Evolutionary conservation across 352 stramenopile species (phyloP), one percentile per base, ranked within the genome.

Genomic region (Phytophthora tubulina): DNA sequence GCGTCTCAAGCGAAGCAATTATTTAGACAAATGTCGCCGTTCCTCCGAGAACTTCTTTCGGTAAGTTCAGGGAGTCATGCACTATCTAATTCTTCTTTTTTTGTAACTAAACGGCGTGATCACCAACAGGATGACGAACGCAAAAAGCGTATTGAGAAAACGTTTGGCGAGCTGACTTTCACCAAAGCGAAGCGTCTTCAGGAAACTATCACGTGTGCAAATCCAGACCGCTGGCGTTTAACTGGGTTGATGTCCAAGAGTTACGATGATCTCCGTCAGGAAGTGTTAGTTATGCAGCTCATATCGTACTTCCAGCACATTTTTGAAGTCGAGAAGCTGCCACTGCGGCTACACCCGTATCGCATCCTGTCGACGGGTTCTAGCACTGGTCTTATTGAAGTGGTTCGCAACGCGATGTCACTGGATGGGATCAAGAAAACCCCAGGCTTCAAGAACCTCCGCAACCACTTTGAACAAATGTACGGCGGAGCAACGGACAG

Each of bases 211-310:
- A 39, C 56, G n/a, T 55, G 58, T 38, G 38, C 21, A 1, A 77
- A 67, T 36, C 50, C 68, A 3, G 38, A 63, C 1, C 70, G 72
- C 6, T 92, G 87, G 80, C 75, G 76, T 9, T 58, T 95, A 27
- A 72, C 85, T 33, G 83, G 85, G 27, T 85, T 99, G 33, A 99
- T 99, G 78, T 91, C 99, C 33, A 99, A 95, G 85, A 98, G 94
- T 53, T 98, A 98, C 73, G 98, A 99, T 79, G 97, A 99, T 68
- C 76, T 99, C 53, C 84, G 97, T 4, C 98, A 99, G 74, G 97
- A 99, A 82, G 94, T 98, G 42, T 96, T 99, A 67, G 94, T 98
- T 5, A 98, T 99, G 91, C 96, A 99, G 75, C 82, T 99, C 17
- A 99, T 99, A 55, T 89, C 93, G 52, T 92, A 98, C 60, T 98